Percentiles rank a stretch among this genome's conserved stretches.
These are phyloP conservation scores for Candida namnaoensis DNA, from an alignment of 805 yeast genomes.

Conservation along the genomic window DNA sequence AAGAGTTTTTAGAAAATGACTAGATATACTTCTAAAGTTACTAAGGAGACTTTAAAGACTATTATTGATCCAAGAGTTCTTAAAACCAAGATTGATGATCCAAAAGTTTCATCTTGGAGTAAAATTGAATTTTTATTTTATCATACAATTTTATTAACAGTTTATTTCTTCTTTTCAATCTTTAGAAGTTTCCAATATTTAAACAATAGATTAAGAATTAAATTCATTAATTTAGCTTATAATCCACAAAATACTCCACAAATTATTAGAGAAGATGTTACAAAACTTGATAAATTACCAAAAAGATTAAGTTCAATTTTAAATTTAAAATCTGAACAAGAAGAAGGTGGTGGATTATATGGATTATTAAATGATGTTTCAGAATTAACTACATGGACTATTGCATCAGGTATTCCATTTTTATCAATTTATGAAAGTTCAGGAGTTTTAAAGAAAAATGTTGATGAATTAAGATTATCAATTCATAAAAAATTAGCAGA, in stretches of 20 bases:
- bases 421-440: conserved; percentile 73
- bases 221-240: conserved; percentile 53
- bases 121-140: conserved; percentile 10
- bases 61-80: not conserved
- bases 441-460: conserved; percentile 52
- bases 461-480: conserved; percentile 47
- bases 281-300: conserved; percentile 68
- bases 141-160: conserved; percentile 28
- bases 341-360: conserved; percentile 83
- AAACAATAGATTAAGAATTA: conserved; percentile 44
- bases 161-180: conserved; percentile 50
- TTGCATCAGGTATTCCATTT: conserved; percentile 76
- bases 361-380: conserved; percentile 72
- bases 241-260: conserved; percentile 75
- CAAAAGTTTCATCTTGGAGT: not conserved
- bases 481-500: conserved; percentile 49
- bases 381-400: conserved; percentile 78
- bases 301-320: conserved; percentile 68
- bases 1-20: too few relatives aligned
- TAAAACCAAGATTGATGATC: too few relatives aligned
- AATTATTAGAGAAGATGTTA: conserved; percentile 76
- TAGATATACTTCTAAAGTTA: too few relatives aligned
- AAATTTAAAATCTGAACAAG: conserved; percentile 63
- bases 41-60: not conserved
- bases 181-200: conserved; percentile 43